These are phyloP conservation scores for Aspergillus pseudoterreus DNA, from an alignment of 2,329 filamentous ascomycete species.

Conservation along the genomic window DNA sequence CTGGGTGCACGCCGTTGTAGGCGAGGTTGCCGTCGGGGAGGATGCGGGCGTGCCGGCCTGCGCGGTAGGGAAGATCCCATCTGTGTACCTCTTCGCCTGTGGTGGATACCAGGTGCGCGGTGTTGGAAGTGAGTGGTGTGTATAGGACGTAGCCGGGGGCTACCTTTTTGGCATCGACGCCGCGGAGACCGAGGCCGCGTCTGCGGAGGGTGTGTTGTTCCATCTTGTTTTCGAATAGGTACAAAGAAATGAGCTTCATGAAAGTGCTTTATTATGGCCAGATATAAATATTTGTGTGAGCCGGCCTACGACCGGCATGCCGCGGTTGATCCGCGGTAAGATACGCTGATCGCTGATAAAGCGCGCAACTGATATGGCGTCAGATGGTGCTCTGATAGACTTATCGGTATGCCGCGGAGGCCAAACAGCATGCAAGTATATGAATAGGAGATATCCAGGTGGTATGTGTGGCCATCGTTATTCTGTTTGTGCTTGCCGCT, in stretches of 20 bases:
- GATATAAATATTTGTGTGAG: not conserved
- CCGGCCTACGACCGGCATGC: constrained; percentile 15
- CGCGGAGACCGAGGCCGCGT: constrained; percentile 40
- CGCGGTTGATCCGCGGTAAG: constrained; percentile 20
- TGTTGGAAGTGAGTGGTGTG: constrained; percentile 40
- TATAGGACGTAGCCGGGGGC: constrained; percentile 43
- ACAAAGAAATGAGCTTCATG: too few species aligned
- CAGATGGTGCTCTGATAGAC: constrained; percentile 15
- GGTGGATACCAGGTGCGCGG: constrained; percentile 39
- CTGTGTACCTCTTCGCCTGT: constrained; percentile 41
- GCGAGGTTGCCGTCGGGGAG: constrained; percentile 44
- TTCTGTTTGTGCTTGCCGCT: not conserved
- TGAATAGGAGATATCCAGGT: not conserved
- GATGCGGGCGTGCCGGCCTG: constrained; percentile 44
- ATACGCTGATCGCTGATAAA: constrained; percentile 8
- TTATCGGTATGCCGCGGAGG: constrained; percentile 12
- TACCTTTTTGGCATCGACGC: constrained; percentile 34
- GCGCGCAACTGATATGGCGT: constrained; percentile 14
- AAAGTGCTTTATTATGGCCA: not conserved
- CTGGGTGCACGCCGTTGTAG: constrained; percentile 42
- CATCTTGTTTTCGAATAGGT: constrained; percentile 5
- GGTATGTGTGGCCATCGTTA: not conserved
- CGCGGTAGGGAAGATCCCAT: constrained; percentile 42
- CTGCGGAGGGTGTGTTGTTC: constrained; percentile 44
- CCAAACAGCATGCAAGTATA: not conserved